Conservation (phyloP, 2,329 filamentous ascomycete genomes). For the Nannizzia gypsea region DNA sequence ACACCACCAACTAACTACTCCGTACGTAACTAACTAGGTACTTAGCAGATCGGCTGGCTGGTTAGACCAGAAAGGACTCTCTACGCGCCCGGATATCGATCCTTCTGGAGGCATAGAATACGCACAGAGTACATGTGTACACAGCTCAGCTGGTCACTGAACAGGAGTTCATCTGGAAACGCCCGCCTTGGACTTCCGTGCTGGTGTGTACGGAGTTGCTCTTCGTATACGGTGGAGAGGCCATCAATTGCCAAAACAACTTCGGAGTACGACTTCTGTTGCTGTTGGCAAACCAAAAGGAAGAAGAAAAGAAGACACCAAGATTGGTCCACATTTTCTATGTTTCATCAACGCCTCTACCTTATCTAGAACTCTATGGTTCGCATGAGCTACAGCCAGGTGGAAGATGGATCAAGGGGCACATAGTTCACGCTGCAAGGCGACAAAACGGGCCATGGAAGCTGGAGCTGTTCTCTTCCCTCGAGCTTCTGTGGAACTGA, state of each 20-base stretch:
- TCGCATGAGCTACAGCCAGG: background rate
- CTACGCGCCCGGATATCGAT: background rate
- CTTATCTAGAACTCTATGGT: slow-evolving; percentile 1
- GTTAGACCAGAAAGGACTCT: background rate
- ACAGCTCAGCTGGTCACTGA: no score
- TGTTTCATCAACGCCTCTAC: background rate
- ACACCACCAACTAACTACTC: no score
- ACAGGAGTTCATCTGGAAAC: background rate
- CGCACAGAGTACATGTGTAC: background rate
- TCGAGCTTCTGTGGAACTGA: background rate
- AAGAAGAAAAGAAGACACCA: background rate
- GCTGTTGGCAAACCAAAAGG: background rate
- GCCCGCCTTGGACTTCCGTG: background rate
- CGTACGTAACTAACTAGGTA: no score
- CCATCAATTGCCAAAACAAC: background rate
- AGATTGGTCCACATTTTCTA: background rate
- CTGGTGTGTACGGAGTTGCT: background rate
- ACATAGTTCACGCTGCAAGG: background rate
- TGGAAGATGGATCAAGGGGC: background rate
- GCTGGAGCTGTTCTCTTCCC: background rate
- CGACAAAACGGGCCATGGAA: background rate
- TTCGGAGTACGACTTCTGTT: background rate
- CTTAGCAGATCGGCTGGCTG: background rate
- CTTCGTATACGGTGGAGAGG: slow-evolving; percentile 1
- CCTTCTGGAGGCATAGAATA: background rate